Percentiles rank a stretch among this genome's conserved stretches.
phyloP scores from a whole-genome alignment of 2,329 filamentous ascomycete species.

The Trichoderma cornu-damae region DNA sequence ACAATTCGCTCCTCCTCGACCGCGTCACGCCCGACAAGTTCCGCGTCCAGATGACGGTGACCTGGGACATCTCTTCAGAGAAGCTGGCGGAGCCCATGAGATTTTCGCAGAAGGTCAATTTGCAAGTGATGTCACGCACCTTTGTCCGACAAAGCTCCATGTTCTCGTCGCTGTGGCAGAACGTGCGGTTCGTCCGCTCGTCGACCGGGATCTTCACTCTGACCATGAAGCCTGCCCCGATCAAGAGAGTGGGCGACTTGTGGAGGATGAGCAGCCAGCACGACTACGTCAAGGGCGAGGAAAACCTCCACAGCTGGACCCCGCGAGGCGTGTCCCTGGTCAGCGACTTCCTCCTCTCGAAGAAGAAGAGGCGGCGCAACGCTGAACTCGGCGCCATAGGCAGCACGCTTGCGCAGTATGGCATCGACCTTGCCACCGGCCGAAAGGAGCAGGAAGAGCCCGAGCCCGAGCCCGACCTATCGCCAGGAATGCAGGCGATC shows the following conservation, averaged over 20 bases:
- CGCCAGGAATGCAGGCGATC: constrained; percentile 35
- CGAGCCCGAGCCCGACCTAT: constrained; percentile 35
- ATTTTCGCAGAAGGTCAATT: constrained; percentile 73
- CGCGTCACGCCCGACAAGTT: constrained; percentile 89
- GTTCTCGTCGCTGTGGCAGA: constrained; percentile 81
- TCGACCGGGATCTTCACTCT: constrained; percentile 82
- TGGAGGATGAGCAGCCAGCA: constrained; percentile 96
- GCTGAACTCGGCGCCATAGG: constrained; percentile 76
- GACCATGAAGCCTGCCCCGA: constrained; percentile 77
- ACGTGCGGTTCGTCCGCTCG: constrained; percentile 78
- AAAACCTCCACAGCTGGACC: constrained; percentile 76
- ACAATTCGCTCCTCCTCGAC: constrained; percentile 89
- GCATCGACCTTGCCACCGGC: constrained; percentile 40
- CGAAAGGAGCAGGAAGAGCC: constrained; percentile 33
- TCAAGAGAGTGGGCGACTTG: constrained; percentile 85
- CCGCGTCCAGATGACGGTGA: constrained; percentile 78
- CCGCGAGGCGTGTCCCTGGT: constrained; percentile 87
- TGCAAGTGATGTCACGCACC: constrained; percentile 77
- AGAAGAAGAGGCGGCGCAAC: constrained; percentile 67
- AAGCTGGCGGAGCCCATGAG: constrained; percentile 84
- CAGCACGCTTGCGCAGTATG: constrained; percentile 57
- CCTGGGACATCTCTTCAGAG: constrained; percentile 79
- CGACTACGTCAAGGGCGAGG: constrained; percentile 95
- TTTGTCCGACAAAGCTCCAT: constrained; percentile 84
- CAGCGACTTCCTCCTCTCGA: constrained; percentile 74